Evolutionary conservation across 2,329 filamentous ascomycete species (phyloP), one percentile per base, ranked within the genome.

Genomic region (Ophiostoma sp.): DNA sequence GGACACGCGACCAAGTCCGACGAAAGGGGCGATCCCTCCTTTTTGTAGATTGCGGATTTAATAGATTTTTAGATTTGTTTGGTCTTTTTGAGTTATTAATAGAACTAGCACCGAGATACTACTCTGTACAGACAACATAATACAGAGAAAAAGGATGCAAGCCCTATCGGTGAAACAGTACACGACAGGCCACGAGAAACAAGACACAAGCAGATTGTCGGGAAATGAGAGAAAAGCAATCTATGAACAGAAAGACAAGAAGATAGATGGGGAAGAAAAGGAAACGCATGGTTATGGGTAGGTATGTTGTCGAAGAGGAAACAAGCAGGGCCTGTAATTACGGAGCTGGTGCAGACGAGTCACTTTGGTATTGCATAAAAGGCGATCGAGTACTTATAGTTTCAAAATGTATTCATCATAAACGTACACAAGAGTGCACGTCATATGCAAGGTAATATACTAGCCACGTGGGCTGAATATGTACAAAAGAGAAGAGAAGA

Each of bases 361-460:
- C 27, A 31, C 27, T 31, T 31, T 31, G 1, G 27, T 31, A 31
- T 31, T 31, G 27, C 39, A 41, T 2, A 11, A 8, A 41, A 11
- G 10, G 13, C n/a, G 2, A 10, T 54, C n/a, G 6, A 27, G 17
- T 57, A 10, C 10, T 57, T 11, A 27, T 27, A 15, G 27, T 57
- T 13, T 27, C 8, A 27, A 57, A 27, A 13, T 57, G 23, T 57
- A 57, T 57, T 31, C 23, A 57, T 57, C 52, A 57, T 27, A 57
- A 27, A 15, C n/a, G 11, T 17, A 31, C 52, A 57, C 52, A 54
- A 54, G 4, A 48, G 52, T 57, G 52, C 23, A 57, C 23, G 10
- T 27, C 23, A 11, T 57, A 57, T 57, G 57, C 15, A 33, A 62
- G 57, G 57, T 62, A 62, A 62, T 62, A 33, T 62, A 62, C 57